phyloP scores from a whole-genome alignment of 768 basidiomycete genomes.

The Ephemerocybe angulata region DNA sequence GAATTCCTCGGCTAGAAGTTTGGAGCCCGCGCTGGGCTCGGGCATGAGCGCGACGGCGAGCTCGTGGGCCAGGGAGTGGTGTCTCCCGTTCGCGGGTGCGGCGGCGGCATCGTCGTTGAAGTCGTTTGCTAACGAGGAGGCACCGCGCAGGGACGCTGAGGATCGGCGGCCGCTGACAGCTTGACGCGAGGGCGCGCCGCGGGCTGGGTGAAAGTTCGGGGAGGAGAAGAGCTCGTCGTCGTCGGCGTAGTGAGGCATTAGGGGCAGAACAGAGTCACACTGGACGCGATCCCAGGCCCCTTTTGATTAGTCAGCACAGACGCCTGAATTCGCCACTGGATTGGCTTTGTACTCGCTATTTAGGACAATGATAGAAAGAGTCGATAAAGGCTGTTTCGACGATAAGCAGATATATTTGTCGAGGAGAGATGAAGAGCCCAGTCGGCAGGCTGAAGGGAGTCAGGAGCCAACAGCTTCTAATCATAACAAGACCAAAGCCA shows the following conservation, averaged over 20 bases:
- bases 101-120: conserved; percentile 41
- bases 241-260: conserved; percentile 32
- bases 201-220: conserved; percentile 32
- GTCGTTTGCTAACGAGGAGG: conserved; percentile 33
- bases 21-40: conserved; percentile 75
- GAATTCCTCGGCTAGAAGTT: conserved; percentile 80
- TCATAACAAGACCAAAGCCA: background rate
- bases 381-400: too few species aligned
- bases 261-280: conserved; percentile 1
- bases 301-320: background rate
- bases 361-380: too few species aligned
- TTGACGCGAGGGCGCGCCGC: conserved; percentile 35
- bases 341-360: too few species aligned
- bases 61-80: conserved; percentile 81
- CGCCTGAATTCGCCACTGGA: too few species aligned
- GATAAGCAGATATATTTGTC: too few species aligned
- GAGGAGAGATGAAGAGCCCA: too few species aligned
- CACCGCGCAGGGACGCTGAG: conserved; percentile 45
- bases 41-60: conserved; percentile 85
- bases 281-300: conserved; percentile 1
- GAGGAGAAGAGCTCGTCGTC: conserved; percentile 25
- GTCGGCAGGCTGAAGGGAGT: background rate
- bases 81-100: conserved; percentile 26
- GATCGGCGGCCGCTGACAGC: conserved; percentile 42
- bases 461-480: background rate